Conservation (phyloP, 2,329 filamentous ascomycete species). For the Drechmeria coniospora region DNA sequence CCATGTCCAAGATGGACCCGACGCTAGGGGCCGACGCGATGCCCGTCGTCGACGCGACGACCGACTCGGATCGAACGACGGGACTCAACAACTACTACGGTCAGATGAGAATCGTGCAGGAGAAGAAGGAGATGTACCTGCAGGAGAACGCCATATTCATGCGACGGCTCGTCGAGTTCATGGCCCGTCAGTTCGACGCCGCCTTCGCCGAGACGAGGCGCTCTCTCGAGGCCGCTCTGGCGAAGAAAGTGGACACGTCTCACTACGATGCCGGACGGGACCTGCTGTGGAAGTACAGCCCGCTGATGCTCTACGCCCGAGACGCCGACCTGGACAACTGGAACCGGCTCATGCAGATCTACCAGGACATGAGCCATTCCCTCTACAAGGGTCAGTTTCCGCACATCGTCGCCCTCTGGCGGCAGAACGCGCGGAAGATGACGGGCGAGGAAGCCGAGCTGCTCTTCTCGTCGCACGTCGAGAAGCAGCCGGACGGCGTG, state of each 20-base stretch:
- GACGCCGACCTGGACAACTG: constrained; percentile 73
- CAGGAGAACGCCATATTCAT: constrained; percentile 64
- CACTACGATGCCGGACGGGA: constrained; percentile 60
- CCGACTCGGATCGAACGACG: constrained; percentile 24
- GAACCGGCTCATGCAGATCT: constrained; percentile 64
- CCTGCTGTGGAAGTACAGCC: constrained; percentile 74
- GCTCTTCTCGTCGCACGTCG: constrained; percentile 69
- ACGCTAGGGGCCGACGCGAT: constrained; percentile 41
- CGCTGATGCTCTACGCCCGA: constrained; percentile 73
- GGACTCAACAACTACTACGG: constrained; percentile 60
- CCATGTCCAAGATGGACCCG: constrained; percentile 86
- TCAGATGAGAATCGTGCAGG: constrained; percentile 83
- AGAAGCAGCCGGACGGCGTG: constrained; percentile 72
- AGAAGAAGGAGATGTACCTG: constrained; percentile 84
- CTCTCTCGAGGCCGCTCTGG: constrained; percentile 42
- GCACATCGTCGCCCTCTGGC: constrained; percentile 65
- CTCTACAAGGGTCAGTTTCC: constrained; percentile 74
- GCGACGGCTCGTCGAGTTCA: constrained; percentile 63
- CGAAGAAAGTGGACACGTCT: constrained; percentile 52
- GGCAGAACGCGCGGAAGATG: constrained; percentile 58
- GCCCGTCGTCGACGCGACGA: constrained; percentile 32
- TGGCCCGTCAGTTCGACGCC: constrained; percentile 65
- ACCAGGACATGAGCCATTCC: constrained; percentile 60
- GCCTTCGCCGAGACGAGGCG: constrained; percentile 56
- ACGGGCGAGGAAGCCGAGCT: constrained; percentile 66